These are phyloP conservation scores for Ascochyta rabiei DNA, from an alignment of 2,329 filamentous ascomycete genomes.

Conservation along the genomic window DNA sequence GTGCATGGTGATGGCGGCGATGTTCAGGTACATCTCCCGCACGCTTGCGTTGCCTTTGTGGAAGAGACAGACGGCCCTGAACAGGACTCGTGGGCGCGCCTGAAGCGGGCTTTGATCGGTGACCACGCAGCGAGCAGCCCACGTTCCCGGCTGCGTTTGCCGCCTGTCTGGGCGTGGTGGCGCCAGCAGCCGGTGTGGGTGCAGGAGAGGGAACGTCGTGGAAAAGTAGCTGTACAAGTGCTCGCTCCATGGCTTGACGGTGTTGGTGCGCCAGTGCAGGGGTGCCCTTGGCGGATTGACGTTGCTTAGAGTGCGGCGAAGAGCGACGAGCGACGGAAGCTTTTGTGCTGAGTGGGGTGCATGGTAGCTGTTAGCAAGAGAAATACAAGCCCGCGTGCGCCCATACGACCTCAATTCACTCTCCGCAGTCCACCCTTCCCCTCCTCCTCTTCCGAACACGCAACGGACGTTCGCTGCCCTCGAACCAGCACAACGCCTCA, in stretches of 20 bases:
- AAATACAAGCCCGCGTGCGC: conserved; percentile 33
- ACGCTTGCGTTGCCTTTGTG: conserved; percentile 14
- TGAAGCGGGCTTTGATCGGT: neutral
- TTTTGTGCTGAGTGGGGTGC: conserved; percentile 29
- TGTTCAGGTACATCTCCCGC: conserved; percentile 42
- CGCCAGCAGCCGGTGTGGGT: conserved; percentile 15
- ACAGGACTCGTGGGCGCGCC: too few relatives aligned
- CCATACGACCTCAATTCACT: conserved; percentile 24
- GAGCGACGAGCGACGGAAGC: conserved; percentile 19
- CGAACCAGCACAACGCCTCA: neutral
- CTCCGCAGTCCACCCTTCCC: conserved; percentile 23
- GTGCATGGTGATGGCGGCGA: conserved; percentile 28
- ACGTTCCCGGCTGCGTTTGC: neutral
- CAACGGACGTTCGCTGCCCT: conserved; percentile 7
- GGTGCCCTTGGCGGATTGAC: conserved; percentile 32
- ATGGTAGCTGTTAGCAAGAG: conserved; percentile 33
- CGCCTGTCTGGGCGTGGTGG: conserved; percentile 5
- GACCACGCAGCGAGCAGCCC: neutral
- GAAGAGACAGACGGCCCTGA: conserved; percentile 3
- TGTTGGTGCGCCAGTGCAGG: conserved; percentile 32
- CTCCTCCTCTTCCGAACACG: conserved; percentile 5
- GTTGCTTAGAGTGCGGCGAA: conserved; percentile 27
- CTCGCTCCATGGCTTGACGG: conserved; percentile 25
- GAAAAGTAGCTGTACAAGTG: conserved; percentile 28
- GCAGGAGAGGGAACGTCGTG: conserved; percentile 14